Conservation (phyloP, 768 basidiomycete genomes). For the Leucocoprinus sp. region DNA sequence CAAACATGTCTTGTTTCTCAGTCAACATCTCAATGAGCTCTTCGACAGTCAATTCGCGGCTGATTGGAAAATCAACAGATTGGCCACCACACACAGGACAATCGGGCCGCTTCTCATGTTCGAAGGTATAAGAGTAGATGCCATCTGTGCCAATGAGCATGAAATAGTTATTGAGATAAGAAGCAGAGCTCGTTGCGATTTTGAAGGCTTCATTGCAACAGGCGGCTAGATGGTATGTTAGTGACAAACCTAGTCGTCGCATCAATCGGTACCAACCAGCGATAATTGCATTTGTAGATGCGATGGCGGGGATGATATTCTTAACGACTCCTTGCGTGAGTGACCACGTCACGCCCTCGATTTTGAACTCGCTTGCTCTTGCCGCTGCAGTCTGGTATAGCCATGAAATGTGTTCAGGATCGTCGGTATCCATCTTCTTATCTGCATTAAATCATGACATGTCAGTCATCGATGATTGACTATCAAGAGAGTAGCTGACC, state of each 20-base stretch:
- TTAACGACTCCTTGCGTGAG: slow-evolving; percentile 98
- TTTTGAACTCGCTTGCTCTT: slow-evolving; percentile 91
- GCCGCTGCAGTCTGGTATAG: slow-evolving; percentile 70
- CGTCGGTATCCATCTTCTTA: slow-evolving; percentile 94
- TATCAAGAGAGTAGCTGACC: slow-evolving; percentile 36
- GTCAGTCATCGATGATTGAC: background rate
- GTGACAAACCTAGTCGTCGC: too few relatives aligned
- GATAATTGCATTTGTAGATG: slow-evolving; percentile 97
- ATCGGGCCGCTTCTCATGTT: slow-evolving; percentile 86
- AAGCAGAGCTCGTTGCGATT: slow-evolving; percentile 91
- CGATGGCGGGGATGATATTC: slow-evolving; percentile 98
- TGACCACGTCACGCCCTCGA: slow-evolving; percentile 97
- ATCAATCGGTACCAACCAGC: slow-evolving; percentile 46
- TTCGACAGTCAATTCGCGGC: slow-evolving; percentile 72
- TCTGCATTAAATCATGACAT: slow-evolving; percentile 35
- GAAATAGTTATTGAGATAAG: slow-evolving; percentile 95
- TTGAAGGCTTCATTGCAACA: slow-evolving; percentile 99
- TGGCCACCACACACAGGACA: slow-evolving; percentile 98
- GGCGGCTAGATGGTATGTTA: slow-evolving; percentile 47
- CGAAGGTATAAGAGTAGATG: slow-evolving; percentile 95
- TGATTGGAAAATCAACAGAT: slow-evolving; percentile 64
- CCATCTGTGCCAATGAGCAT: slow-evolving; percentile 97
- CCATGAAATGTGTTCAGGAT: slow-evolving; percentile 96
- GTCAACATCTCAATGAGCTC: slow-evolving; percentile 79
- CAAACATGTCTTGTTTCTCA: slow-evolving; percentile 88